A percentile compares a stretch with the other conserved stretches of the same genome.
Conservation (phyloP, 371 early-diverging fungal species). For the Gilbertella persicaria region DNA sequence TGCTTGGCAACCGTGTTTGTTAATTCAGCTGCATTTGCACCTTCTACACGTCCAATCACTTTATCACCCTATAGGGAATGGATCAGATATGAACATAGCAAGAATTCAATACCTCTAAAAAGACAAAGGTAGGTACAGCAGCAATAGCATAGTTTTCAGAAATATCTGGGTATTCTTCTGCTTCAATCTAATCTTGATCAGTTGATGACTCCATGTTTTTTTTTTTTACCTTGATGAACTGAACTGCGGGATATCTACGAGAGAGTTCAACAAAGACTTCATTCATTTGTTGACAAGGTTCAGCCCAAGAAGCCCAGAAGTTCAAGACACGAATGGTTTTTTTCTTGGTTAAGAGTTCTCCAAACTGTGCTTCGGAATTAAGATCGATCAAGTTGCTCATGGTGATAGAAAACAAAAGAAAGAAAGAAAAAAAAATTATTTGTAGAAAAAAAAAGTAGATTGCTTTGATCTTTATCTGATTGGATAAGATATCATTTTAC, state of each 20-base stretch:
- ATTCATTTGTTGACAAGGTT: conserved; percentile 90
- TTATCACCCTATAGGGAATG: conserved; percentile 76
- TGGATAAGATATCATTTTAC: too few relatives aligned
- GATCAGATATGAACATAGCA: background rate
- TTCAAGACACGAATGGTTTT: conserved; percentile 61
- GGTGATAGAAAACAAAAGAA: background rate
- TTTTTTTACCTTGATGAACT: conserved; percentile 73
- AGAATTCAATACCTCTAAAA: conserved; percentile 67
- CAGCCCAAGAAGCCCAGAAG: conserved; percentile 93
- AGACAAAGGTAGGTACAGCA: conserved; percentile 89
- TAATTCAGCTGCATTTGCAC: conserved; percentile 86
- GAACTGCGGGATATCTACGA: conserved; percentile 69
- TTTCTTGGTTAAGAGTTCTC: conserved; percentile 26
- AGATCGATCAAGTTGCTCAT: conserved; percentile 46
- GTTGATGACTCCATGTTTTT: background rate
- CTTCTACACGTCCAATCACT: conserved; percentile 78
- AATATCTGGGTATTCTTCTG: conserved; percentile 88
- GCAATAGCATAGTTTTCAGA: conserved; percentile 87
- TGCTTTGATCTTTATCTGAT: too few relatives aligned
- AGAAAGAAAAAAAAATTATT: background rate
- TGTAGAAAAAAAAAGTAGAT: background rate
- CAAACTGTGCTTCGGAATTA: conserved; percentile 43
- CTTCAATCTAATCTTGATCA: conserved; percentile 68
- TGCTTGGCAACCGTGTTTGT: conserved; percentile 71
- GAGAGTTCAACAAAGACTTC: conserved; percentile 86